These are phyloP conservation scores for Aspergillus persii DNA, from an alignment of 2,329 filamentous ascomycete genomes.

Conservation along the genomic window DNA sequence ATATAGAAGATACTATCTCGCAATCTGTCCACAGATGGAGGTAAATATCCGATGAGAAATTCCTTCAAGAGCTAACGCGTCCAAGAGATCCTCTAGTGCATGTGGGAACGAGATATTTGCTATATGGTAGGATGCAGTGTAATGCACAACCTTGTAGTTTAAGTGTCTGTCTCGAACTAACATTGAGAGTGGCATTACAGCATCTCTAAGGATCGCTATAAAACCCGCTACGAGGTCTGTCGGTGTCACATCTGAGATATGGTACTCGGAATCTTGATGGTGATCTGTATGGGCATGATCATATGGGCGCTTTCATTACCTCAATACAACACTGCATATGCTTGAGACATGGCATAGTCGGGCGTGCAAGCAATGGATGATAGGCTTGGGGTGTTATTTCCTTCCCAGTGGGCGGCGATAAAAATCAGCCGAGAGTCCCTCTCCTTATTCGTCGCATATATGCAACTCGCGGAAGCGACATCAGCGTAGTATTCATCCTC, in stretches of 20 bases:
- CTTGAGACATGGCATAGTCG: background rate
- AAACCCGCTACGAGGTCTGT: background rate
- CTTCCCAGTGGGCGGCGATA: background rate
- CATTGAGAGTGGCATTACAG: background rate
- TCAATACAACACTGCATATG: background rate
- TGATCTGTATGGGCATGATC: no score
- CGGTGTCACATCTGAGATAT: background rate
- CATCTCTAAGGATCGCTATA: background rate
- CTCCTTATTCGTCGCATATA: background rate
- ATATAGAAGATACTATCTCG: background rate
- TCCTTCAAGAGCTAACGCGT: background rate
- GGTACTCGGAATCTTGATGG: no score
- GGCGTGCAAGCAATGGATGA: background rate
- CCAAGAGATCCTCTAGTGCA: background rate
- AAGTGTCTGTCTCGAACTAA: background rate
- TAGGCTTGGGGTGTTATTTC: background rate
- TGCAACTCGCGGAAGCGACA: background rate
- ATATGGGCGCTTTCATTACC: background rate
- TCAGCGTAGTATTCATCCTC: background rate
- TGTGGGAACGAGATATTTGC: background rate
- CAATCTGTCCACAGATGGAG: background rate
- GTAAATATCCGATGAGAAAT: background rate
- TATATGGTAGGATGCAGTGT: background rate
- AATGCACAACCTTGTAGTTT: background rate
- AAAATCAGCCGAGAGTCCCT: background rate